Percentiles rank a stretch among this genome's conserved stretches.
phyloP scores from a whole-genome alignment of 176 grass and related monocot genomes.

The Themeda triandra region DNA sequence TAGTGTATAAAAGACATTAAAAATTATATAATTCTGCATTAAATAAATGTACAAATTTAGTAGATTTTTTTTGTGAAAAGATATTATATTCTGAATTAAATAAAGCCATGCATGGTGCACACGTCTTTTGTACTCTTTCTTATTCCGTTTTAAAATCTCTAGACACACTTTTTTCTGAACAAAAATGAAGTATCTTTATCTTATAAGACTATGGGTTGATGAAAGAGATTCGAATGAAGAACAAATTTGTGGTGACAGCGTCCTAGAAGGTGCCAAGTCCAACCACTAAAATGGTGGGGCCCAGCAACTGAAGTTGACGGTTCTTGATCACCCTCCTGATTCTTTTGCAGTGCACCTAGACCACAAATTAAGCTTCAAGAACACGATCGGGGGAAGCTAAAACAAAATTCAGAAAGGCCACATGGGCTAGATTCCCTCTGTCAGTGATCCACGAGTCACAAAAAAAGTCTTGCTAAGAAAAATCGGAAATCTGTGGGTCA shows the following conservation, averaged over 20 bases:
- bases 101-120: no score
- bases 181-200: background rate
- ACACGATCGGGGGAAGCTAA: background rate
- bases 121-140: background rate
- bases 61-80: no score
- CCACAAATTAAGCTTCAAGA: background rate
- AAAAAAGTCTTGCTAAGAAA: no score
- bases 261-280: background rate
- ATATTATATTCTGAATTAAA: no score
- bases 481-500: slow-evolving; percentile 1
- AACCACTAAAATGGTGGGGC: background rate
- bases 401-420: background rate
- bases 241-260: background rate
- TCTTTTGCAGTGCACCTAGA: background rate
- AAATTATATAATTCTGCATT: no score
- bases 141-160: background rate
- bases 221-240: background rate
- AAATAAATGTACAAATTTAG: no score
- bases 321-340: background rate
- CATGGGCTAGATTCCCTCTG: slow-evolving; percentile 19
- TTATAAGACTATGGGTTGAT: background rate
- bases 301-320: background rate
- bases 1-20: no score
- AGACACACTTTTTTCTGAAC: background rate
- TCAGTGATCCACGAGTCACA: background rate